Evolutionary conservation across 2,329 filamentous ascomycete genomes (phyloP), one percentile per base, ranked within the genome.

Genomic region (Pseudogymnoascus sp.): DNA sequence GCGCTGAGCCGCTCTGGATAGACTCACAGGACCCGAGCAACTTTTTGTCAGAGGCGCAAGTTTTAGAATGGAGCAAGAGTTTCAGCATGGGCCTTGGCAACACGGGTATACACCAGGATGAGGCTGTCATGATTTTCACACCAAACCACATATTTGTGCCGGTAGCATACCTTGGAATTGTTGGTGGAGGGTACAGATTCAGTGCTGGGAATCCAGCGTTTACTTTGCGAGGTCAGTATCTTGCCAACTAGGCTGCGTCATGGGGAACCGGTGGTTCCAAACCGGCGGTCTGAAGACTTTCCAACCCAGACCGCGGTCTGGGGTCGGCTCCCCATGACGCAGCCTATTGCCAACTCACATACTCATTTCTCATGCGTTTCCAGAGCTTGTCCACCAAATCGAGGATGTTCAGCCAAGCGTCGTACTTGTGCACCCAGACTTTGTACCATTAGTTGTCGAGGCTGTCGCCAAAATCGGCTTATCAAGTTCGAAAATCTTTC

Each of bases 81-180:
- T 67, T 85, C n/a, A 79, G 77, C 0, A 71, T 74, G 38, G 81
- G 82, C 3, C 73, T 84, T 12, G 73, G 80, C 58, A 72, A 68
- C 2, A 67, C 80, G 6, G 80, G 78, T 0, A 63, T 84, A 5
- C 68, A 75, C 62, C 73, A 71, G 59, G 79, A 79, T 11, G 81
- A 84, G 60, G 79, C 82, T 2, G 79, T 82, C 33, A 76, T 84
- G 75, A 76, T 83, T 45, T 81, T 79, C 67, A 79, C 79, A 0
- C 76, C 79, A 2, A 84, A 84, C 67, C 79, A 83, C 64, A 78
- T 84, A 39, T 82, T 80, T 65, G 77, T 84, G 1, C 82, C 82
- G 0, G 78, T 79, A 3, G 78, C 79, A 12, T 84, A 82, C 67
- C 72, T 84, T 4, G 82, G 80, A 2, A 78, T 82, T 39, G 77